These are phyloP conservation scores for Phytopythium mirpurense DNA, from an alignment of 352 stramenopile genomes.

Conservation along the genomic window DNA sequence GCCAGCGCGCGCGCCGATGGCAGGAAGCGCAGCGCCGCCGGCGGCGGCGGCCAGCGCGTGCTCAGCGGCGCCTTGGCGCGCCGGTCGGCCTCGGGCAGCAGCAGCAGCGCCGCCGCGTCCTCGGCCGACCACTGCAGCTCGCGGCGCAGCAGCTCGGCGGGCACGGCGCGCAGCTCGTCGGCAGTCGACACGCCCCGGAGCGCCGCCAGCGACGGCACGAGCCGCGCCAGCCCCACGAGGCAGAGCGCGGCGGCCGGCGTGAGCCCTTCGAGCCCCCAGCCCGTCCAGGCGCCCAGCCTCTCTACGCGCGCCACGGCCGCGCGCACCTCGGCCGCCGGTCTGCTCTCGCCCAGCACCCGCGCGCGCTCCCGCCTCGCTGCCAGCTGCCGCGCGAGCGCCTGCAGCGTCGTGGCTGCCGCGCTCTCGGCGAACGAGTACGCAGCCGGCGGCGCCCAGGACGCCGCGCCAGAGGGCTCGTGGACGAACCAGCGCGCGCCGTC, in stretches of 20 bases:
- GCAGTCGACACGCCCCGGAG: conserved; percentile 22
- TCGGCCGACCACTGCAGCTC: conserved; percentile 56
- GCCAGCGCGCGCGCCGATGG: conserved; percentile 37
- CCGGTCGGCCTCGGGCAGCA: conserved; percentile 8
- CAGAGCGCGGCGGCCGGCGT: conserved; percentile 42
- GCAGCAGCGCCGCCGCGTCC: conserved; percentile 33
- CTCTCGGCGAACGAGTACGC: conserved; percentile 68
- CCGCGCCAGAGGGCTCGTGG: conserved; percentile 31
- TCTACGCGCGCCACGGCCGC: conserved; percentile 16
- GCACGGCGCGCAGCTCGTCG: conserved; percentile 23
- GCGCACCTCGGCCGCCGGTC: conserved; percentile 38
- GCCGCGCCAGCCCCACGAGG: conserved; percentile 56
- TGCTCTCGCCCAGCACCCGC: conserved; percentile 26
- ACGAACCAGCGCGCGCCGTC: conserved; percentile 32
- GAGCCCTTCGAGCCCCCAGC: conserved; percentile 73
- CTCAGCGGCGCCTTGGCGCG: conserved; percentile 50
- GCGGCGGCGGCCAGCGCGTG: neutral
- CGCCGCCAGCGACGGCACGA: conserved; percentile 15
- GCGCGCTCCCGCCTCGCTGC: conserved; percentile 27
- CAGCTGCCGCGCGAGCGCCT: conserved; percentile 48
- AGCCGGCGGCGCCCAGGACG: conserved; percentile 47
- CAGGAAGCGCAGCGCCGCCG: conserved; percentile 26
- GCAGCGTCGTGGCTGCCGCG: conserved; percentile 53
- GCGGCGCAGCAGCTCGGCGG: conserved; percentile 32
- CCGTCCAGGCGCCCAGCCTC: conserved; percentile 40